Base-by-base conservation (phyloP, 2,329 filamentous ascomycete species). In the Penicillium sp. region DNA sequence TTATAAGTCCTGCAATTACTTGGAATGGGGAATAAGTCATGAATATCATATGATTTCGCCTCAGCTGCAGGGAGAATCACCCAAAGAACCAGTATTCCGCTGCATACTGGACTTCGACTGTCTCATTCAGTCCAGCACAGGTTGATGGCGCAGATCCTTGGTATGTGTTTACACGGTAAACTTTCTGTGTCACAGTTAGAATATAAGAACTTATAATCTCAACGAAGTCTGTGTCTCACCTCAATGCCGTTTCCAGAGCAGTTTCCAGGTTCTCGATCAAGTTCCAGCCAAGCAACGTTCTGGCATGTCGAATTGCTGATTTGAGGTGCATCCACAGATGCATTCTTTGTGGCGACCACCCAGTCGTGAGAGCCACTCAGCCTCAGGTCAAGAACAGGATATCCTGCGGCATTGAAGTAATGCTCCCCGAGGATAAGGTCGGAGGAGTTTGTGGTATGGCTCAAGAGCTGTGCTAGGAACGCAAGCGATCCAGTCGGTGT, bases 61-160 rank as follows among this genome's bases (percentile, higher is more conserved):
- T 41, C 11, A 41, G 3, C 22, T 41, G n/a, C n/a, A 41, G 19
- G 3, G 10, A 14, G 1, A 6, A 39, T 71, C 55, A 72, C 19
- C 68, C 74, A 57, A 74, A 79, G 24, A 78, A 75, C 75, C 74
- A 78, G 57, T 78, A 78, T 61, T 77, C 71, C 6, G 76, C 75
- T 6, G 73, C 67, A 66, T 79, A 79, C 21, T 73, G 66, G 22
- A 76, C 68, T 50, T 70, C 57, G 31, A 77, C 64, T 0, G 64
- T 70, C 5, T 63, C 57, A 8, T 65, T 48, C 54, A 72, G 68
- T 7, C 67, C 65, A 29, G 64, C 57, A 60, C 76, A 79, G 0
- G 68, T 71, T 27, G 61, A 58, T 22, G 75, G 75, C 13, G 74
- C 51, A 10, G 61, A 56, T 10, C 76, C 77, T 11, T 70, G 69